Evolutionary conservation across 805 yeast species (phyloP).

Genomic region (Candida insectalens): DNA sequence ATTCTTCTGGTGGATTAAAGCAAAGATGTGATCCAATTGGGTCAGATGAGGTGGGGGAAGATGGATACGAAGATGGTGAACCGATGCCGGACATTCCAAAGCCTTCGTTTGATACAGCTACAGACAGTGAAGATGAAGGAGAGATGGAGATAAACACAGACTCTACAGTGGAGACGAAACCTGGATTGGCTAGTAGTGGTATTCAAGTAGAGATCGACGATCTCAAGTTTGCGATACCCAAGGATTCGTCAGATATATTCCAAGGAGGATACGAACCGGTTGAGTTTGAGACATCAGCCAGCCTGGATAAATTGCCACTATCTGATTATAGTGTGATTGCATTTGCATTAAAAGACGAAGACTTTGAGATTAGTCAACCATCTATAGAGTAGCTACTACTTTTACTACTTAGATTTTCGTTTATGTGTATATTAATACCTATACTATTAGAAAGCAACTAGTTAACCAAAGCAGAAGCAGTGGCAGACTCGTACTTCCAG

Average conservation of each 20-base stretch:
- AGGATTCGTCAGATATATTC: slow-evolving; percentile 21
- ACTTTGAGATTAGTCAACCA: slow-evolving; percentile 22
- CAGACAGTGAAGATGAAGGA: slow-evolving; percentile 25
- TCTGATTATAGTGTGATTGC: slow-evolving; percentile 33
- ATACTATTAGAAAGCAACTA: slow-evolving; percentile 26
- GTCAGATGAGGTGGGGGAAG: slow-evolving; percentile 15
- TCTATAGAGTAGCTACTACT: slow-evolving; percentile 4
- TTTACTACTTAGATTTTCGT: not conserved
- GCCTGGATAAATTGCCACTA: slow-evolving; percentile 23
- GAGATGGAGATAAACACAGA: slow-evolving; percentile 8
- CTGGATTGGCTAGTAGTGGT: slow-evolving; percentile 9
- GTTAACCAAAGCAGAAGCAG: slow-evolving; percentile 99
- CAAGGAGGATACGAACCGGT: slow-evolving; percentile 8
- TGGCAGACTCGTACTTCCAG: slow-evolving; percentile 99
- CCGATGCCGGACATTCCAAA: slow-evolving; percentile 31
- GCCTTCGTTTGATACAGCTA: slow-evolving; percentile 24
- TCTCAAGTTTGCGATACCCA: slow-evolving; percentile 32
- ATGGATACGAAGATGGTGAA: slow-evolving; percentile 19
- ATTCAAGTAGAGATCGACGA: slow-evolving; percentile 15
- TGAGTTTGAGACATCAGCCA: slow-evolving; percentile 19
- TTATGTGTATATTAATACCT: not conserved
- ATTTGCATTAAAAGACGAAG: slow-evolving; percentile 30
- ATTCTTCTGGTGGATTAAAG: slow-evolving; percentile 39
- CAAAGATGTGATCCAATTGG: slow-evolving; percentile 18
- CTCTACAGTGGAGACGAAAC: slow-evolving; percentile 10